A percentile compares a stretch with the other conserved stretches of the same genome.
Conservation (phyloP, 208 protist genomes). For the Crithidia fasciculata region DNA sequence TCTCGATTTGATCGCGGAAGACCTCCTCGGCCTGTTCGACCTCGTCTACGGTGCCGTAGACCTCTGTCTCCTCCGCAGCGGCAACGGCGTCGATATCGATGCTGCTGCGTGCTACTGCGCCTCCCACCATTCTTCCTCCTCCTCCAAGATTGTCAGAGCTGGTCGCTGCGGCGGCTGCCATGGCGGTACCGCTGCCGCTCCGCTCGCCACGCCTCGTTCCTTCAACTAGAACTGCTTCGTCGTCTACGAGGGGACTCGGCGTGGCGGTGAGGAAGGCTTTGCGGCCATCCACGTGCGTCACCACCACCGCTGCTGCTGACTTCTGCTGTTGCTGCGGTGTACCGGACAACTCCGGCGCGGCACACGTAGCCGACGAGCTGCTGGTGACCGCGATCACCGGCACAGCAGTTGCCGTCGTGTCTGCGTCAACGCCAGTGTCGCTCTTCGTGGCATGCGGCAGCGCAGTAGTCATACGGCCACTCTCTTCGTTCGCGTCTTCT, state of each 20-base stretch:
- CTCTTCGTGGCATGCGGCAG: too few species aligned
- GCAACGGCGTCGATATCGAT: slow-evolving; percentile 15
- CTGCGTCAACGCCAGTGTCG: not conserved
- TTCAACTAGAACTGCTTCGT: not conserved
- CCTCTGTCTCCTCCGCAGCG: slow-evolving; percentile 46
- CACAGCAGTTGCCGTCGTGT: not conserved
- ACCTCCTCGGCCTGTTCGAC: slow-evolving; percentile 69
- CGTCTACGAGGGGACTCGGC: not conserved
- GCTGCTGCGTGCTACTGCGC: not conserved
- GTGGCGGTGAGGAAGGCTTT: slow-evolving; percentile 24
- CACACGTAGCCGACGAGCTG: not conserved
- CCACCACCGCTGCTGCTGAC: not conserved
- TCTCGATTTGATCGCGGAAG: slow-evolving; percentile 83
- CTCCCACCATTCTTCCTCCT: too few species aligned
- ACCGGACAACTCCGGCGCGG: not conserved
- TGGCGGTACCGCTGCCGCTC: too few species aligned
- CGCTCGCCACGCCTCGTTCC: too few species aligned
- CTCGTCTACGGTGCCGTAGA: slow-evolving; percentile 59
- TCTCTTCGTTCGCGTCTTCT: not conserved
- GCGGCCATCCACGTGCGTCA: slow-evolving; percentile 15
- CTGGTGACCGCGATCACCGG: not conserved
- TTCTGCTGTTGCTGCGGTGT: not conserved
- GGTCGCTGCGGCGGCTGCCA: too few species aligned
- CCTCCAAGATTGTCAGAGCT: too few species aligned
- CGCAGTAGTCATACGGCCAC: not conserved